Conservation (phyloP, 2,329 filamentous ascomycete species). For the Lachnellula cervina region DNA sequence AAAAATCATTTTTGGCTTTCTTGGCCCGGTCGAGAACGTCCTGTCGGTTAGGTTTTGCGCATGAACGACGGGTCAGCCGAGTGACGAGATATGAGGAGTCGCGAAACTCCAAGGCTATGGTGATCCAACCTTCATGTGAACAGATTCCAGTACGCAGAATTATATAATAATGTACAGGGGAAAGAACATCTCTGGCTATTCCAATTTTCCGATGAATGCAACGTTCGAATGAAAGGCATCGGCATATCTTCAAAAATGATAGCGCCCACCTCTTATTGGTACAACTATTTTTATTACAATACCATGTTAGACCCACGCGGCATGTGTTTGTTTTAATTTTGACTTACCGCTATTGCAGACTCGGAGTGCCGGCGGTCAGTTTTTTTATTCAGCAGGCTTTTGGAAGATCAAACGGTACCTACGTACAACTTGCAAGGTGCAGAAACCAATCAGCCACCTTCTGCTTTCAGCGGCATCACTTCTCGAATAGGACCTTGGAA, state of each 20-base stretch:
- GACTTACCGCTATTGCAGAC: background rate
- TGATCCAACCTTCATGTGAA: background rate
- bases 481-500: background rate
- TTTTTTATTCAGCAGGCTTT: conserved; percentile 1
- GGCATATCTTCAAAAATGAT: background rate
- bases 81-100: background rate
- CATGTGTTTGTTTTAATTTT: background rate
- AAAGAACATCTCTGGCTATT: background rate
- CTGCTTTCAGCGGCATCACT: background rate
- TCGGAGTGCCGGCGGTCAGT: background rate
- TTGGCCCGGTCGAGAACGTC: conserved; percentile 10
- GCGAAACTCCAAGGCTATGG: background rate
- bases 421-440: background rate
- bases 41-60: conserved; percentile 4
- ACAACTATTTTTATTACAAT: too few relatives aligned
- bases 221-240: background rate
- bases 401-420: background rate
- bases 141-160: background rate
- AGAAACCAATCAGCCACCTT: conserved; percentile 2
- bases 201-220: background rate
- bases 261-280: background rate
- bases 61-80: conserved; percentile 11
- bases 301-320: conserved; percentile 1
- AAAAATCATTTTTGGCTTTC: conserved; percentile 1
- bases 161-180: background rate